These are phyloP conservation scores for Umbelopsis ramanniana DNA, from an alignment of 192 early-diverging fungal species.

Conservation along the genomic window DNA sequence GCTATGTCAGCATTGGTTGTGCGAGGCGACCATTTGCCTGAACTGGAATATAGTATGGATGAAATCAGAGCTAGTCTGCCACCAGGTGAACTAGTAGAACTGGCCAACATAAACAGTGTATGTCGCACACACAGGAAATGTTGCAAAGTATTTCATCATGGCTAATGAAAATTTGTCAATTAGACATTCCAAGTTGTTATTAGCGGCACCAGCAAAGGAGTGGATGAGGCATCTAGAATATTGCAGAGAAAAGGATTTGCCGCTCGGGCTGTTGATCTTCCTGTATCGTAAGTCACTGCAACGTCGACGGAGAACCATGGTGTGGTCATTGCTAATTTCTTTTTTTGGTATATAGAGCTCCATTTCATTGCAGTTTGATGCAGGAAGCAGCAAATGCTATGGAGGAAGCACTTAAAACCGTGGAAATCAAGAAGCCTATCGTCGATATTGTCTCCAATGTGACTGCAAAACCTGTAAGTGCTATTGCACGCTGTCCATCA, in stretches of 20 bases:
- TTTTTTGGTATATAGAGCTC: slow-evolving; percentile 57
- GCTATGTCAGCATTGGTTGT: slow-evolving; percentile 91
- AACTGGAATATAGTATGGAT: slow-evolving; percentile 69
- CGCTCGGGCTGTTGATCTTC: slow-evolving; percentile 84
- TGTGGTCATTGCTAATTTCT: slow-evolving; percentile 1
- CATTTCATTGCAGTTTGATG: slow-evolving; percentile 96
- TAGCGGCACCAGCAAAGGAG: slow-evolving; percentile 85
- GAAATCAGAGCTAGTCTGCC: slow-evolving; percentile 66
- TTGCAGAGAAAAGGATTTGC: slow-evolving; percentile 84
- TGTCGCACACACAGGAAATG: neutral
- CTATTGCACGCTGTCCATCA: neutral
- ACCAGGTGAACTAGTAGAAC: slow-evolving; percentile 76
- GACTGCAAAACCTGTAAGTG: slow-evolving; percentile 78
- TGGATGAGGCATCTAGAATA: slow-evolving; percentile 80
- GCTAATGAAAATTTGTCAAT: too few species aligned
- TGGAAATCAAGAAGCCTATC: slow-evolving; percentile 72
- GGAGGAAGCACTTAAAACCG: slow-evolving; percentile 67
- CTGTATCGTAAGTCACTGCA: slow-evolving; percentile 72
- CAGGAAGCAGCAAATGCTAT: slow-evolving; percentile 79
- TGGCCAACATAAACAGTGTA: slow-evolving; percentile 87
- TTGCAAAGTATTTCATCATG: neutral
- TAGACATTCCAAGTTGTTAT: slow-evolving; percentile 85
- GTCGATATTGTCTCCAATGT: slow-evolving; percentile 94
- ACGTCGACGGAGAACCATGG: neutral
- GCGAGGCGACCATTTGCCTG: slow-evolving; percentile 69